These are phyloP conservation scores for Aspergillus texensis DNA, from an alignment of 2,329 filamentous ascomycete species.

Conservation along the genomic window DNA sequence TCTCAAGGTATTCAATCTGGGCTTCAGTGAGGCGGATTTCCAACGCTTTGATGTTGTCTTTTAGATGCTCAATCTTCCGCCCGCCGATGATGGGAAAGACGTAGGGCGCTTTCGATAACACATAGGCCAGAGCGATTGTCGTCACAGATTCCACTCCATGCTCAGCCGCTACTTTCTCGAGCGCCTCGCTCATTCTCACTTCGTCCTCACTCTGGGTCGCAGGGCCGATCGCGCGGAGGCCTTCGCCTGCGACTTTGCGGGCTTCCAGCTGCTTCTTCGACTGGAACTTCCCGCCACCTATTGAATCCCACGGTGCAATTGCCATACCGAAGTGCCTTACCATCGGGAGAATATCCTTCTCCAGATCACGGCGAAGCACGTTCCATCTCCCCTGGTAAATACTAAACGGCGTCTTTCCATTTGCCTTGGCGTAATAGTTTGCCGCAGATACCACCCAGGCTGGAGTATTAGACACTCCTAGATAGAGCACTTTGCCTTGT, in stretches of 20 bases:
- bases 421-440: conserved; percentile 42
- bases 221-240: too few species aligned
- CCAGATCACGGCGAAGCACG: conserved; percentile 41
- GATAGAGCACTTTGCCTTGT: conserved; percentile 45
- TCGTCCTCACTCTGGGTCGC: conserved; percentile 51
- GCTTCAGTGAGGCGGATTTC: conserved; percentile 53
- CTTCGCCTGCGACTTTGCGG: conserved; percentile 39
- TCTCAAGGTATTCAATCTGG: conserved; percentile 69
- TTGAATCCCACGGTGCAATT: conserved; percentile 61
- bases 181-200: conserved; percentile 55
- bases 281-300: conserved; percentile 58
- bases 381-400: conserved; percentile 47
- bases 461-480: conserved; percentile 45
- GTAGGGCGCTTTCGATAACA: conserved; percentile 71
- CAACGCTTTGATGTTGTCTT: conserved; percentile 30
- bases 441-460: conserved; percentile 45
- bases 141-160: conserved; percentile 61
- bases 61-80: conserved; percentile 68
- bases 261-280: conserved; percentile 51
- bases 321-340: conserved; percentile 47
- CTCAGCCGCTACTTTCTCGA: conserved; percentile 62
- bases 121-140: conserved; percentile 70
- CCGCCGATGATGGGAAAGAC: conserved; percentile 76
- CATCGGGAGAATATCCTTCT: conserved; percentile 48
- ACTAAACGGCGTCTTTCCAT: conserved; percentile 44